These are phyloP conservation scores for Catunica adiposa DNA, from an alignment of 2,329 filamentous ascomycete species.

Conservation along the genomic window DNA sequence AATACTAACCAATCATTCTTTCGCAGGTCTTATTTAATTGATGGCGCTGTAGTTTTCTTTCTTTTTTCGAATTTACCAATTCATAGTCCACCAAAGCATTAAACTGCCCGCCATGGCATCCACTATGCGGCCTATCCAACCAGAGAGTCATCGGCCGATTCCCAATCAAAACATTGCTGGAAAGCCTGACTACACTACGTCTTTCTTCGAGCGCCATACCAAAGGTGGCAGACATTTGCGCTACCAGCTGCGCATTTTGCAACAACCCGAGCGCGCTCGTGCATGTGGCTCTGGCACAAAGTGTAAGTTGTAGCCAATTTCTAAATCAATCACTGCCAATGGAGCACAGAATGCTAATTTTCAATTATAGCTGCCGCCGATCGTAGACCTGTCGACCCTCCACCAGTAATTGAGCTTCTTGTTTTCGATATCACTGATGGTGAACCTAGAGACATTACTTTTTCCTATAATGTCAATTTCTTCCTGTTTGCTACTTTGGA, in stretches of 20 bases:
- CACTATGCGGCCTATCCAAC: slow-evolving; percentile 12
- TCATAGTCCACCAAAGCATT: background rate
- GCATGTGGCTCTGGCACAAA: slow-evolving; percentile 93
- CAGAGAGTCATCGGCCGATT: slow-evolving; percentile 5
- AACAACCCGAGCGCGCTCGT: slow-evolving; percentile 85
- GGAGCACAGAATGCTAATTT: background rate
- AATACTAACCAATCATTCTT: too few relatives aligned
- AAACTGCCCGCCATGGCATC: background rate
- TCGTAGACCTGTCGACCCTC: slow-evolving; percentile 81
- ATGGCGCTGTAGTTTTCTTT: too few relatives aligned
- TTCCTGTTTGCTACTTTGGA: slow-evolving; percentile 91
- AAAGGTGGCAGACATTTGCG: slow-evolving; percentile 60
- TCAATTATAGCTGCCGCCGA: slow-evolving; percentile 59
- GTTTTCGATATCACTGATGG: slow-evolving; percentile 54
- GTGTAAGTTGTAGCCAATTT: slow-evolving; percentile 39
- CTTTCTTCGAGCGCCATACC: slow-evolving; percentile 31
- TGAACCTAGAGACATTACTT: slow-evolving; percentile 57
- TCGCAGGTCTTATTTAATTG: too few relatives aligned
- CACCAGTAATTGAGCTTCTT: slow-evolving; percentile 80
- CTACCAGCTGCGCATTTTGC: slow-evolving; percentile 72
- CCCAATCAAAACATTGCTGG: background rate
- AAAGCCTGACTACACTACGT: slow-evolving; percentile 1
- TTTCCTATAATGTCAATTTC: slow-evolving; percentile 90
- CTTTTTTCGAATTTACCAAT: too few relatives aligned
- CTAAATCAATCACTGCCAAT: background rate